These are phyloP conservation scores for Amniculicola lignicola DNA, from an alignment of 495 filamentous ascomycete genomes.

Conservation along the genomic window DNA sequence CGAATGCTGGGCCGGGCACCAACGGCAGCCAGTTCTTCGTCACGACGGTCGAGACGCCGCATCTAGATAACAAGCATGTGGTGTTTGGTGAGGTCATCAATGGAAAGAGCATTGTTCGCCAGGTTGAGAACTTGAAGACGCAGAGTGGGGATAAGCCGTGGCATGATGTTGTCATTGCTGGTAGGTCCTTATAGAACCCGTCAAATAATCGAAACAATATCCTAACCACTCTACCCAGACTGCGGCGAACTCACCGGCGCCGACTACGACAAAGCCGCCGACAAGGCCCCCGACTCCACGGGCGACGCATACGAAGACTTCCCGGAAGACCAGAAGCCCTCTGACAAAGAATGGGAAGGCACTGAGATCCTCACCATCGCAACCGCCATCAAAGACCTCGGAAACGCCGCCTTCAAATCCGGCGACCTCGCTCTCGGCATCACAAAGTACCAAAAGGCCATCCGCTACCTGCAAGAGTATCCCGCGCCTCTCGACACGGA, in stretches of 20 bases:
- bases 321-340: constrained; percentile 68
- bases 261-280: constrained; percentile 59
- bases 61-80: constrained; percentile 95
- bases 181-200: constrained; percentile 33
- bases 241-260: constrained; percentile 79
- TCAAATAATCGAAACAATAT: too few relatives aligned
- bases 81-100: constrained; percentile 95
- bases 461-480: constrained; percentile 91
- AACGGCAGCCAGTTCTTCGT: constrained; percentile 99
- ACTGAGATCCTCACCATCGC: constrained; percentile 73
- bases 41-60: constrained; percentile 88
- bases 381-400: constrained; percentile 83
- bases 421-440: constrained; percentile 67
- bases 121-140: constrained; percentile 85
- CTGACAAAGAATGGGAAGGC: constrained; percentile 55
- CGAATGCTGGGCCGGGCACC: constrained; percentile 91
- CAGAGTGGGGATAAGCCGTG: constrained; percentile 73
- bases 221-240: constrained; percentile 46
- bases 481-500: constrained; percentile 65
- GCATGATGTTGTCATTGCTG: constrained; percentile 65
- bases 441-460: constrained; percentile 95
- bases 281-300: constrained; percentile 68
- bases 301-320: constrained; percentile 96
- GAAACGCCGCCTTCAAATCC: constrained; percentile 86
- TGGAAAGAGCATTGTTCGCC: constrained; percentile 85